phyloP scores from a whole-genome alignment of 305 asterid genomes.

The Fraxinus xanthoxyloides region DNA sequence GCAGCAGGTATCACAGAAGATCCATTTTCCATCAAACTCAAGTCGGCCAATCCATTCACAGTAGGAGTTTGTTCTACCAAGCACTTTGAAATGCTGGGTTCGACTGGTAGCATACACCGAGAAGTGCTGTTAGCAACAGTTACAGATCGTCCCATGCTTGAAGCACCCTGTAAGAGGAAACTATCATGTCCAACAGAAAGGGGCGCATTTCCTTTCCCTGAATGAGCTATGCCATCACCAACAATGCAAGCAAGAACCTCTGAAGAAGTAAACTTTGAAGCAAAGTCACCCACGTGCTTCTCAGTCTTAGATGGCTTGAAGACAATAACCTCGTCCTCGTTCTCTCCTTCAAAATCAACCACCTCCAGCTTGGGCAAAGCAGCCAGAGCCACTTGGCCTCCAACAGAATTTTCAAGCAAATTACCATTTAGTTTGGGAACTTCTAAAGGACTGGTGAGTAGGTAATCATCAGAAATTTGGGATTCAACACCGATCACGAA shows the following conservation, averaged over 20 bases:
- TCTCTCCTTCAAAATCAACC: conserved; percentile 47
- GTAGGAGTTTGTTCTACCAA: conserved; percentile 41
- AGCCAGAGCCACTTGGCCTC: conserved; percentile 22
- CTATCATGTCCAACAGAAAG: conserved; percentile 46
- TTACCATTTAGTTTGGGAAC: conserved; percentile 27
- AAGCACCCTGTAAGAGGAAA: conserved; percentile 37
- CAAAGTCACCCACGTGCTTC: conserved; percentile 52
- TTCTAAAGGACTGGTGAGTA: conserved; percentile 32
- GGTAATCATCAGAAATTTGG: conserved; percentile 48
- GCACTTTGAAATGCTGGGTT: conserved; percentile 50
- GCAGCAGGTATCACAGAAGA: conserved; percentile 32
- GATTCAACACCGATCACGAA: conserved; percentile 70
- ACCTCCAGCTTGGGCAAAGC: conserved; percentile 31
- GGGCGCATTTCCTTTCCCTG: conserved; percentile 38
- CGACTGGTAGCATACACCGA: conserved; percentile 47
- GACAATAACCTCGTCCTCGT: conserved; percentile 87
- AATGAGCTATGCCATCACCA: conserved; percentile 29
- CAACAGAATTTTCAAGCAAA: conserved; percentile 30
- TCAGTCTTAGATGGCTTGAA: conserved; percentile 69
- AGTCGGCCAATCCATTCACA: conserved; percentile 49
- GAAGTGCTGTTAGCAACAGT: conserved; percentile 34
- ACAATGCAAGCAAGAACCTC: conserved; percentile 37
- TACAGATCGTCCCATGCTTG: conserved; percentile 39
- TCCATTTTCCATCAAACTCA: conserved; percentile 58
- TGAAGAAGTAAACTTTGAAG: conserved; percentile 35